These are phyloP conservation scores for Pseudonectria foliicola DNA, from an alignment of 2,329 filamentous ascomycete genomes.

Conservation along the genomic window DNA sequence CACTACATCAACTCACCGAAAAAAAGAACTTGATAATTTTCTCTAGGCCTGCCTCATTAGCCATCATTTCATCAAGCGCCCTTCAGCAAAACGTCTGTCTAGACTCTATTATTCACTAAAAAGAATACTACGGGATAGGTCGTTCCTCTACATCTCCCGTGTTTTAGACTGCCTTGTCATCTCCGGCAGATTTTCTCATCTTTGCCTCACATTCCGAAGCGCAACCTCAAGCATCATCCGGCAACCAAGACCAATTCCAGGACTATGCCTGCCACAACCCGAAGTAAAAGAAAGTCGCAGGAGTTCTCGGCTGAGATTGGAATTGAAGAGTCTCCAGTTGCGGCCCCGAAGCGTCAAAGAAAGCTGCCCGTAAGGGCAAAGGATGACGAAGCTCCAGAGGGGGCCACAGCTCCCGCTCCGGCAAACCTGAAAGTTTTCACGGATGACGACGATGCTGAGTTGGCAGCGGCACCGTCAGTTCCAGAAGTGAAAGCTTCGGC, in stretches of 20 bases:
- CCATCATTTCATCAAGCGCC: no score
- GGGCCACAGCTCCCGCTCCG: constrained; percentile 10
- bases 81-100: no score
- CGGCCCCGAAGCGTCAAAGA: constrained; percentile 15
- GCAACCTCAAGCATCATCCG: background rate
- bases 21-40: constrained; percentile 10
- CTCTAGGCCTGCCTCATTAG: background rate
- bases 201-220: background rate
- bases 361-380: constrained; percentile 30
- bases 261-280: background rate
- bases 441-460: constrained; percentile 26
- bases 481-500: constrained; percentile 8
- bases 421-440: constrained; percentile 28
- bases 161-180: no score
- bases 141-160: no score
- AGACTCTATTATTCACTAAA: no score
- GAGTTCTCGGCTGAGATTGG: constrained; percentile 8
- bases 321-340: constrained; percentile 5
- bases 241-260: background rate
- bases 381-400: constrained; percentile 16
- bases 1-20: constrained; percentile 8
- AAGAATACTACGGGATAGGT: no score
- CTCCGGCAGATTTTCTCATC: no score
- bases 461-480: constrained; percentile 4
- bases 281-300: constrained; percentile 24